A percentile compares a stretch with the other conserved stretches of the same genome.
phyloP scores from a whole-genome alignment of 1,139 yeast species.

The Geotrichum cucujoidarum region DNA sequence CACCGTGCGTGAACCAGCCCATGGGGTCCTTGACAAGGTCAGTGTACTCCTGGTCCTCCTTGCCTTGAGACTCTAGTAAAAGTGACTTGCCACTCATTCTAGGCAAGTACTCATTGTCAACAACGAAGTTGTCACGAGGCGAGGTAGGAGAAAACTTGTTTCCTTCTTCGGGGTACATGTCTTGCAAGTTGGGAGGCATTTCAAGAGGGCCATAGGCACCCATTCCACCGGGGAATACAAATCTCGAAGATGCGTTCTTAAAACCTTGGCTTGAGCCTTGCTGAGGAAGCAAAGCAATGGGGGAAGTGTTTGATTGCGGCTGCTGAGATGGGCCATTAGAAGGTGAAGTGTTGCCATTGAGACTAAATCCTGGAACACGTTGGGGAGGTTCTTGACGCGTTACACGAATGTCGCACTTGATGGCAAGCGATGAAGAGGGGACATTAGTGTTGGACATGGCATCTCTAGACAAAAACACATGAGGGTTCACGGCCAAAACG shows the following conservation, averaged over 20 bases:
- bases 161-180: constrained; percentile 8
- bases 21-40: constrained; percentile 32
- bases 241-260: constrained; percentile 14
- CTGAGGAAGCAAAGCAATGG: constrained; percentile 5
- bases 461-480: constrained; percentile 48
- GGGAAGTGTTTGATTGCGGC: constrained; percentile 4
- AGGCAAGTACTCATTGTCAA: constrained; percentile 16
- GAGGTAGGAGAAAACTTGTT: constrained; percentile 22
- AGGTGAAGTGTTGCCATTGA: constrained; percentile 1
- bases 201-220: constrained; percentile 1
- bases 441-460: constrained; percentile 9
- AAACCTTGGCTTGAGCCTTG: constrained; percentile 8
- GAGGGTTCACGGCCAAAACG: constrained; percentile 55
- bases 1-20: constrained; percentile 25
- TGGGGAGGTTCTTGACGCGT: constrained; percentile 9
- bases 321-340: constrained; percentile 8
- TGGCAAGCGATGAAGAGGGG: constrained; percentile 24
- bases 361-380: constrained; percentile 10
- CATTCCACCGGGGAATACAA: constrained; percentile 12
- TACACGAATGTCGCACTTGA: constrained; percentile 27
- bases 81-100: constrained; percentile 31
- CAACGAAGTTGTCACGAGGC: constrained; percentile 30
- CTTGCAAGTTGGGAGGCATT: constrained; percentile 9
- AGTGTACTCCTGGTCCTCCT: constrained; percentile 32
- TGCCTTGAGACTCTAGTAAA: constrained; percentile 32